Conservation (phyloP, 2,329 filamentous ascomycete genomes). For the Monosporascus sp. region DNA sequence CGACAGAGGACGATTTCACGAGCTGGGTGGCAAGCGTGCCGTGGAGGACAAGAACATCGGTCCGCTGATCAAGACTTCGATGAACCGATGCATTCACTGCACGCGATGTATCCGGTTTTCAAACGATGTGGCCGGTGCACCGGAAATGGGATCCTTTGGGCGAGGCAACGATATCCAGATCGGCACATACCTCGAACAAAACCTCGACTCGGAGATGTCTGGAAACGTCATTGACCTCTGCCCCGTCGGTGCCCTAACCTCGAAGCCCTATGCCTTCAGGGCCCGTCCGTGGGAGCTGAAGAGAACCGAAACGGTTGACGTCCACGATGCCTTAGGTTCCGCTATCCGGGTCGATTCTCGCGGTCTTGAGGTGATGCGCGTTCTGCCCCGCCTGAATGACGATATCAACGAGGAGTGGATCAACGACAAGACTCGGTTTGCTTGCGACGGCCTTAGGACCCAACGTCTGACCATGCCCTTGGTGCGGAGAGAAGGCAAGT, state of each 20-base stretch:
- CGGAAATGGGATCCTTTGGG: constrained; percentile 88
- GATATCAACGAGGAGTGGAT: constrained; percentile 99
- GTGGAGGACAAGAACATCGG: constrained; percentile 99
- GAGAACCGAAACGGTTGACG: constrained; percentile 92
- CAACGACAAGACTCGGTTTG: constrained; percentile 96
- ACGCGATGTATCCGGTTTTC: constrained; percentile 96
- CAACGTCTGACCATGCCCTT: constrained; percentile 91
- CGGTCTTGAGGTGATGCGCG: constrained; percentile 92
- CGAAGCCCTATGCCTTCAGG: constrained; percentile 96
- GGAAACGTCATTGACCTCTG: constrained; percentile 98
- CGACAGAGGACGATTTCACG: constrained; percentile 94
- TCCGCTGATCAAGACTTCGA: constrained; percentile 96
- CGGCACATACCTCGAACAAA: constrained; percentile 93
- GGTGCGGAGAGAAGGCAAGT: constrained; percentile 82
- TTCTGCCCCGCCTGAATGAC: constrained; percentile 89
- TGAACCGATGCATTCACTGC: constrained; percentile 99
- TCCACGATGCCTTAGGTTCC: constrained; percentile 86
- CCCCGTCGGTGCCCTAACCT: constrained; percentile 92
- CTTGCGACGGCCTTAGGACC: constrained; percentile 93
- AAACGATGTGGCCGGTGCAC: constrained; percentile 93
- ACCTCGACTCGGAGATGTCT: constrained; percentile 89
- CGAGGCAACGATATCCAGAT: constrained; percentile 98
- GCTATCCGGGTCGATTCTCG: constrained; percentile 92
- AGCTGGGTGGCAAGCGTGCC: constrained; percentile 89
- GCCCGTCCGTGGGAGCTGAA: constrained; percentile 96